A percentile compares a stretch with the other conserved stretches of the same genome.
phyloP scores from a whole-genome alignment of 441 rosid species.

The Jatropha multifida region DNA sequence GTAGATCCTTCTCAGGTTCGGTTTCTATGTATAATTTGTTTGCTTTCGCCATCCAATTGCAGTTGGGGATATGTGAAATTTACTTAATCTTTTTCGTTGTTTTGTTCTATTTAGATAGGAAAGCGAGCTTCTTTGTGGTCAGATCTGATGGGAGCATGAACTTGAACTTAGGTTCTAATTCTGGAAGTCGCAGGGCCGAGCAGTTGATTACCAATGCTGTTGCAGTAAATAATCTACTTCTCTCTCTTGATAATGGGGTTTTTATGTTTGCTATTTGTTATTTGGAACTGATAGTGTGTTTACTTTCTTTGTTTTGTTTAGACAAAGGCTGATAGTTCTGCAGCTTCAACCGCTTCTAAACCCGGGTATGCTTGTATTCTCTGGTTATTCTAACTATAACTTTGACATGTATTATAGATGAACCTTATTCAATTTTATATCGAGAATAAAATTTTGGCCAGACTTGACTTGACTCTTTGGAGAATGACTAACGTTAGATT shows the following conservation, averaged over 20 bases:
- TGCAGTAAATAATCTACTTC: constrained; percentile 40
- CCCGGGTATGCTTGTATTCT: constrained; percentile 48
- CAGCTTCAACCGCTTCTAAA: constrained; percentile 51
- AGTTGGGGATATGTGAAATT: not conserved
- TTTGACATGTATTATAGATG: not conserved
- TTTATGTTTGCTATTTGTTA: not conserved
- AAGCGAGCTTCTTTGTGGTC: constrained; percentile 37
- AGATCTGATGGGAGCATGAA: constrained; percentile 51
- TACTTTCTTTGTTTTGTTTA: constrained; percentile 23
- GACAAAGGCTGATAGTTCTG: constrained; percentile 50
- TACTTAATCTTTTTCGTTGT: not conserved
- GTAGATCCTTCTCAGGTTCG: constrained; percentile 47
- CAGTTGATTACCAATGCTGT: constrained; percentile 58
- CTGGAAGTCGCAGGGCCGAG: constrained; percentile 35
- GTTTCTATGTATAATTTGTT: too few relatives aligned
- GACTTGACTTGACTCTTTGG: not conserved
- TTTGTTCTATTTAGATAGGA: constrained; percentile 42
- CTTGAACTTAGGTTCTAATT: constrained; percentile 29
- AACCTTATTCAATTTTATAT: not conserved
- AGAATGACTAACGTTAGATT: not conserved
- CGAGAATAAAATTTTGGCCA: not conserved
- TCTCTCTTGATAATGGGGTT: not conserved
- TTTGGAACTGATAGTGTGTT: not conserved
- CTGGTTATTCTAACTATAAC: not conserved
- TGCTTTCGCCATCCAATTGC: not conserved